These are phyloP conservation scores for Lactarius akahatsu DNA, from an alignment of 768 basidiomycete genomes.

Conservation along the genomic window DNA sequence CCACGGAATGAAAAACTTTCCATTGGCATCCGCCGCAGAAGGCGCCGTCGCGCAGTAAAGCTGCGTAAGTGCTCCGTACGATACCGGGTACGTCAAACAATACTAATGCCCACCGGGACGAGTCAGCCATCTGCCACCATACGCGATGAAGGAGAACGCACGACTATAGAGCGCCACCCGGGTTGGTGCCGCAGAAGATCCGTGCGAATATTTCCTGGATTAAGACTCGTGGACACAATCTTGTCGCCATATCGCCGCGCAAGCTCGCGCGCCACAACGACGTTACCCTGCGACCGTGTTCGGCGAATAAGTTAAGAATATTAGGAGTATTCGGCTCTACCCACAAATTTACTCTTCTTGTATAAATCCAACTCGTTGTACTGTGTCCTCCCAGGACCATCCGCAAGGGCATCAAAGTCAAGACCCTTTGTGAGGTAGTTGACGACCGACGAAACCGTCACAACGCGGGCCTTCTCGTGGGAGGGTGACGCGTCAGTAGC, in stretches of 20 bases:
- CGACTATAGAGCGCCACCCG: neutral
- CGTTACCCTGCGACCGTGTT: conserved; percentile 37
- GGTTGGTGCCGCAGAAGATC: conserved; percentile 21
- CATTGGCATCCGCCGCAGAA: conserved; percentile 36
- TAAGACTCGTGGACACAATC: conserved; percentile 46
- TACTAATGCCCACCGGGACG: neutral
- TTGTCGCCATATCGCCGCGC: conserved; percentile 47
- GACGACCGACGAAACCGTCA: conserved; percentile 47
- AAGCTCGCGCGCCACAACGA: conserved; percentile 47
- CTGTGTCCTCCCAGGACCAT: conserved; percentile 32
- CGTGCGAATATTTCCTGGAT: conserved; percentile 37
- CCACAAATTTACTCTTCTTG: conserved; percentile 47
- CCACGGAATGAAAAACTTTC: conserved; percentile 28
- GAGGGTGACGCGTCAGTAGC: conserved; percentile 42
- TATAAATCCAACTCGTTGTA: conserved; percentile 28
- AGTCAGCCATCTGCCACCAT: neutral
- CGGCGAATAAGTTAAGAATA: neutral
- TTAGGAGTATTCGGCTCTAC: conserved; percentile 11
- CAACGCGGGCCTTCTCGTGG: conserved; percentile 44
- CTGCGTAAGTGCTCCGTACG: conserved; percentile 43
- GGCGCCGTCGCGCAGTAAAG: conserved; percentile 44
- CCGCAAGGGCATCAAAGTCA: conserved; percentile 41
- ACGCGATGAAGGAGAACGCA: neutral
- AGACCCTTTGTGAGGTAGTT: conserved; percentile 37
- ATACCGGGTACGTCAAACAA: neutral